phyloP scores from a whole-genome alignment of 2,329 filamentous ascomycete genomes.

The Epichloe typhina region DNA sequence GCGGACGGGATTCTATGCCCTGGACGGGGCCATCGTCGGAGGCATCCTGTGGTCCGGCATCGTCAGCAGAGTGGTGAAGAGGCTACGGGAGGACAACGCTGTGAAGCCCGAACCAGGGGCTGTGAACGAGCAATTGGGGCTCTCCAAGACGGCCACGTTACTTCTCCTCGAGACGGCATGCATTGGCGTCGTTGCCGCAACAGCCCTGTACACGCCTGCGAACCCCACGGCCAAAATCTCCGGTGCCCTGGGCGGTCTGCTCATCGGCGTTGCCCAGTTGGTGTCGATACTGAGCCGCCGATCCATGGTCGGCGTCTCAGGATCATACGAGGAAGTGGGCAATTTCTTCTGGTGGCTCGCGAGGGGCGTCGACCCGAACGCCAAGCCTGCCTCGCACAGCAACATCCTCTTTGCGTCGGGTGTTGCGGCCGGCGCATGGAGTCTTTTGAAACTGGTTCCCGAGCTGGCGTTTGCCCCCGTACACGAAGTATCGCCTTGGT shows the following conservation, averaged over 20 bases:
- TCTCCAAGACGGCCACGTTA: conserved; percentile 24
- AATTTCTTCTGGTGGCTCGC: conserved; percentile 35
- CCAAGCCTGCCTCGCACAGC: conserved; percentile 22
- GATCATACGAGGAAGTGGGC: conserved; percentile 47
- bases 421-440: conserved; percentile 32
- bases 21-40: conserved; percentile 41
- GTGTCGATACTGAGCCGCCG: conserved; percentile 39
- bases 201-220: conserved; percentile 19
- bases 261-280: conserved; percentile 45
- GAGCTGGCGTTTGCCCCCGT: conserved; percentile 13
- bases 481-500: conserved; percentile 20
- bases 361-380: conserved; percentile 13
- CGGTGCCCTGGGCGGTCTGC: conserved; percentile 40
- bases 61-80: conserved; percentile 22
- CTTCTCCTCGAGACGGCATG: conserved; percentile 30
- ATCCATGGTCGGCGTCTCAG: conserved; percentile 46
- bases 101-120: conserved; percentile 18
- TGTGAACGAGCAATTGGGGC: conserved; percentile 26
- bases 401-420: conserved; percentile 41
- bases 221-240: conserved; percentile 21
- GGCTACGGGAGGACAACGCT: conserved; percentile 13
- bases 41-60: conserved; percentile 39
- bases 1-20: conserved; percentile 34
- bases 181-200: conserved; percentile 25
- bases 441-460: conserved; percentile 21